Evolutionary conservation across 2,329 filamentous ascomycete genomes (phyloP), one percentile per base, ranked within the genome.

Genomic region (Onygenales sp.): DNA sequence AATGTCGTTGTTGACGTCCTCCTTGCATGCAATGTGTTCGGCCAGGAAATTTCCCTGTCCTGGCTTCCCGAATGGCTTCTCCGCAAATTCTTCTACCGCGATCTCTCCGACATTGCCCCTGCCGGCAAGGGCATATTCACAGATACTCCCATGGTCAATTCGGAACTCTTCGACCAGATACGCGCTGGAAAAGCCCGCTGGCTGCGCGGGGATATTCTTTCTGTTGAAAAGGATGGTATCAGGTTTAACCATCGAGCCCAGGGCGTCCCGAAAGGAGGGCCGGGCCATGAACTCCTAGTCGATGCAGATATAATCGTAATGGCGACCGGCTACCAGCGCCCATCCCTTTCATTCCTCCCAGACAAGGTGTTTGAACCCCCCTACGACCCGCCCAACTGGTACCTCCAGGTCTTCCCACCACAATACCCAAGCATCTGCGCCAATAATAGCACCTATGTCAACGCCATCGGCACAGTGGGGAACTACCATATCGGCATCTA

Each of bases 401-500:
- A 93, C 61, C 78, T 94, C 0, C 89, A 94, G 67, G 87, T 86
- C 0, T 94, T 94, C 70, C 89, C 89, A 4, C 86, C 89, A 0
- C 69, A 74, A 3, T 85, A 91, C 59, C 81, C 85, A 0, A 84
- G 82, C 36, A 78, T 94, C 47, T 89, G 85, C 58, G 85, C 84
- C 58, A 91, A 89, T 70, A 94, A 95, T 70, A 85, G 85, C 74
- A 93, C 88, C 0, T 94, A 91, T 60, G 75, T 90, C 53, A 83
- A 86, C 52, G 88, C 84, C 3, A 91, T 93, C 54, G 88, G 87
- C 0, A 86, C 85, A 0, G 87, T 93, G 1, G 86, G 89, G 0
- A 91, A 93, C 67, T 92, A 87, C 78, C 89, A 94, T 63, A 92
- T 94, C 45, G 89, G 89, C 4, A 92, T 94, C 62, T 94, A 93